Evolutionary conservation across 83 land plant species (phyloP).

Genomic region (Picea engelmannii): DNA sequence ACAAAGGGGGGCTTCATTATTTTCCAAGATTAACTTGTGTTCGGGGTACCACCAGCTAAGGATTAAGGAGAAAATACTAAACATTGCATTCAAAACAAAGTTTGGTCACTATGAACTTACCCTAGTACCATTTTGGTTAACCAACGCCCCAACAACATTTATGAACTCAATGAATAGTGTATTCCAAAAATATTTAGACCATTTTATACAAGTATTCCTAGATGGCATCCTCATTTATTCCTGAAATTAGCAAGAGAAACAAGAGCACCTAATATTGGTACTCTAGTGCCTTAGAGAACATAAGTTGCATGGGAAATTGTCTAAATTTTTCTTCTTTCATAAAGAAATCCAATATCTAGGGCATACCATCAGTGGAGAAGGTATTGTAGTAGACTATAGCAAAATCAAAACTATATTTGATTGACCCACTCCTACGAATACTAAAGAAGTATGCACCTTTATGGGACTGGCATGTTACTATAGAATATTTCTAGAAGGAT

Average conservation of each 20-base stretch:
- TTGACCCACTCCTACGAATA: not conserved
- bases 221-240: not conserved
- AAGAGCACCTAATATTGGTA: not conserved
- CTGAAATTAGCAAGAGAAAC: not conserved
- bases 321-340: not conserved
- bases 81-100: too few relatives aligned
- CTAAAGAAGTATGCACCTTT: conserved; percentile 16
- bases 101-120: too few relatives aligned
- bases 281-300: not conserved
- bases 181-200: too few relatives aligned
- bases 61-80: too few relatives aligned
- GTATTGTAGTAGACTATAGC: conserved; percentile 8
- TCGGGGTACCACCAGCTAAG: too few relatives aligned
- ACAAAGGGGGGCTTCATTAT: too few relatives aligned
- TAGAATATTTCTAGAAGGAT: conserved; percentile 18
- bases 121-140: too few relatives aligned
- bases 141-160: too few relatives aligned
- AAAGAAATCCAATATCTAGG: not conserved
- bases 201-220: too few relatives aligned
- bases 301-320: not conserved
- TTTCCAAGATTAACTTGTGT: too few relatives aligned
- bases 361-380: not conserved
- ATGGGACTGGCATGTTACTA: conserved; percentile 12
- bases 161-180: too few relatives aligned
- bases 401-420: conserved; percentile 22